Evolutionary conservation across 2,329 filamentous ascomycete genomes (phyloP).

Genomic region (Dendryphion nanum): DNA sequence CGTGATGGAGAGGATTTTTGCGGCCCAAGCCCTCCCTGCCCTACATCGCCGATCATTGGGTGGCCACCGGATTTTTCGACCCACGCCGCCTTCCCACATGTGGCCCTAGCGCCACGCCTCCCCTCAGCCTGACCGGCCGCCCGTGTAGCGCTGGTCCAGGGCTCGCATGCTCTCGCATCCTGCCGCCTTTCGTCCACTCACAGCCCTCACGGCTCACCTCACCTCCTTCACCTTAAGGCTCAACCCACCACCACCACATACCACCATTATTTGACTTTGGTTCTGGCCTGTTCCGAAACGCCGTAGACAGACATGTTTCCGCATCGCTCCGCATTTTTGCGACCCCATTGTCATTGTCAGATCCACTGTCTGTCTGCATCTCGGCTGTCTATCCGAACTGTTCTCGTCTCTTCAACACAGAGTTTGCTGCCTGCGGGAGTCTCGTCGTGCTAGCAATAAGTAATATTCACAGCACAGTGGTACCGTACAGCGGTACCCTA

Average conservation of each 20-base stretch:
- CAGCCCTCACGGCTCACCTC: neutral
- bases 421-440: neutral
- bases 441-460: neutral
- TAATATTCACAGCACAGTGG: neutral
- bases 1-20: no score
- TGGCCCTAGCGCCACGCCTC: no score
- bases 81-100: slow-evolving; percentile 1
- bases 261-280: neutral
- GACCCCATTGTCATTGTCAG: neutral
- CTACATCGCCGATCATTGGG: no score
- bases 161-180: no score
- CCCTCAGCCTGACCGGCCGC: no score
- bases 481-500: neutral
- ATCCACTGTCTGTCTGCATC: neutral
- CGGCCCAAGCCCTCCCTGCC: no score
- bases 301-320: no score
- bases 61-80: neutral
- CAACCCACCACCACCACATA: neutral
- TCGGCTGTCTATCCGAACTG: neutral
- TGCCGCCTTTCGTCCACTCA: neutral
- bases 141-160: no score
- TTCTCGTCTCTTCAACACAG: neutral
- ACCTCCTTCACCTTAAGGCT: no score
- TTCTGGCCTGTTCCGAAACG: slow-evolving; percentile 9
- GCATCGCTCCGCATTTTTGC: neutral